Conservation (phyloP, 768 basidiomycete species). For the Panellus pusillus region DNA sequence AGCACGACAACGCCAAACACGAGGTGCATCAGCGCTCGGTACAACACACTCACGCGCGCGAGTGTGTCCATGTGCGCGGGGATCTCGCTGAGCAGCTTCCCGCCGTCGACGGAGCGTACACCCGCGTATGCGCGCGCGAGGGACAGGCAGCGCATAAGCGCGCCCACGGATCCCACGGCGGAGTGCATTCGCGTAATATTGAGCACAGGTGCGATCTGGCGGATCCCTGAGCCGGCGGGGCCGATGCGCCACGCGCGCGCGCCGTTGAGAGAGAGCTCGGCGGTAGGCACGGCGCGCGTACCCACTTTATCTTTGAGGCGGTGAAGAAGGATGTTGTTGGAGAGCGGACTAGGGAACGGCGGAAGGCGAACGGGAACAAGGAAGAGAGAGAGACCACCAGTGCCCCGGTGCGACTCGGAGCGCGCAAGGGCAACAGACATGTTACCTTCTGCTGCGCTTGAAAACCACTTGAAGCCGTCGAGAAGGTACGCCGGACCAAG, state of each 20-base stretch:
- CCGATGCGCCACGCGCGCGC: conserved; percentile 68
- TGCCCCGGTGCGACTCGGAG: conserved; percentile 59
- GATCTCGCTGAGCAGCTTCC: conserved; percentile 50
- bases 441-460: conserved; percentile 77
- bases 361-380: conserved; percentile 65
- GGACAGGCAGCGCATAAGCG: conserved; percentile 60
- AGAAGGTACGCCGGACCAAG: conserved; percentile 47
- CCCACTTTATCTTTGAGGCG: conserved; percentile 80
- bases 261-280: conserved; percentile 64
- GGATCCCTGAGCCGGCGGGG: conserved; percentile 56
- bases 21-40: conserved; percentile 67
- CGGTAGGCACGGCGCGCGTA: conserved; percentile 72
- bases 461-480: conserved; percentile 83
- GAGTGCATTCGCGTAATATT: conserved; percentile 79
- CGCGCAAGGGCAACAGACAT: conserved; percentile 73
- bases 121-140: conserved; percentile 65
- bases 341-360: conserved; percentile 39
- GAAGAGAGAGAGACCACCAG: conserved; percentile 72
- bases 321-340: conserved; percentile 68
- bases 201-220: conserved; percentile 66
- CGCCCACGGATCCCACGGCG: conserved; percentile 53
- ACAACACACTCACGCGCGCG: conserved; percentile 56
- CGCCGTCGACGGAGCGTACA: conserved; percentile 56
- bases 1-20: conserved; percentile 57
- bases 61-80: conserved; percentile 68